Evolutionary conservation across 345 rosid species (phyloP).

Genomic region (Eucalyptus pauciflora): DNA sequence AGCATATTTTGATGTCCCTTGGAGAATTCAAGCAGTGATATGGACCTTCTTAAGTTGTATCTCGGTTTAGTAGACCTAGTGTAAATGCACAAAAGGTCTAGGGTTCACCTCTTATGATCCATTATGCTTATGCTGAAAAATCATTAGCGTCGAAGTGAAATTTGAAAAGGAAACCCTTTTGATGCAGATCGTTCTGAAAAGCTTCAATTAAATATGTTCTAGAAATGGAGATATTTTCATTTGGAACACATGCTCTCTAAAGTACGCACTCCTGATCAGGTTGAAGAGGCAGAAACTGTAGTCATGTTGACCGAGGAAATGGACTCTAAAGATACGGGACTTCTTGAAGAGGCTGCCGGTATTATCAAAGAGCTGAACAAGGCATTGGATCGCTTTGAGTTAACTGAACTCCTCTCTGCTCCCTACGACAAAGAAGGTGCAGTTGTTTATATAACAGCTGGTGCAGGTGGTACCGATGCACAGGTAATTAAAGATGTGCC

Average conservation of each 20-base stretch:
- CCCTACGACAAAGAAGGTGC: slow-evolving; percentile 96
- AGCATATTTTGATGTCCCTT: not conserved
- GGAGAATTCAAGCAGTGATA: not conserved
- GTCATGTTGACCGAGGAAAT: slow-evolving; percentile 80
- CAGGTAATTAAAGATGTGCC: slow-evolving; percentile 45
- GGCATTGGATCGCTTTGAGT: slow-evolving; percentile 60
- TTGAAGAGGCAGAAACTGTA: slow-evolving; percentile 91
- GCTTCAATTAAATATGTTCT: not conserved
- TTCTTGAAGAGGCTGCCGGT: slow-evolving; percentile 73
- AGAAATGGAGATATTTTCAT: not conserved
- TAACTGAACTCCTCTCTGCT: slow-evolving; percentile 89
- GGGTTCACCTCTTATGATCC: not conserved
- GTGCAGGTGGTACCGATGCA: slow-evolving; percentile 99
- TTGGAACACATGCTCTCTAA: not conserved
- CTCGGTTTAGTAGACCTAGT: not conserved
- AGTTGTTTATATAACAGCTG: slow-evolving; percentile 73
- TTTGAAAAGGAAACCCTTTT: not conserved
- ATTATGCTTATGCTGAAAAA: not conserved
- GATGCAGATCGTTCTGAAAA: not conserved
- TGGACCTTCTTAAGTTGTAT: not conserved
- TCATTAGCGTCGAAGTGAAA: not conserved
- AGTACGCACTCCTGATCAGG: slow-evolving; percentile 18
- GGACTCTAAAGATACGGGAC: slow-evolving; percentile 73
- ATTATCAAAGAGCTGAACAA: slow-evolving; percentile 61
- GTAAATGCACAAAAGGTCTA: not conserved